Percentiles rank a stretch among this genome's conserved stretches.
phyloP scores from a whole-genome alignment of 768 basidiomycete genomes.

The Russula ochroleuca region DNA sequence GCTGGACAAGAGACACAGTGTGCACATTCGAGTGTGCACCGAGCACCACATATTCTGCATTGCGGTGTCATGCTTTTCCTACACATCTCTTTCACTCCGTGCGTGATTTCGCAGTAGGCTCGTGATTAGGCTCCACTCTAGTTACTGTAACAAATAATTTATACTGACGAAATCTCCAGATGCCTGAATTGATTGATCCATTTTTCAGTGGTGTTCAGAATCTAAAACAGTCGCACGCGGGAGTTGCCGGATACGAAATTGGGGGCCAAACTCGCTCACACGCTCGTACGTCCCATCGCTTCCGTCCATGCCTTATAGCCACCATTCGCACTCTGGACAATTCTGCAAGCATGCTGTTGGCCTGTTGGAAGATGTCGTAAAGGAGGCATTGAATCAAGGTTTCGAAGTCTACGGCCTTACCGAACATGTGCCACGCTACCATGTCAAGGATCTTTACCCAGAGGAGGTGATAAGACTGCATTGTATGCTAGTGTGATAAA shows the following conservation, averaged over 20 bases:
- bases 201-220: no score
- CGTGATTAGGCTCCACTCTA: no score
- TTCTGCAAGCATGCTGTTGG: constrained; percentile 90
- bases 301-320: constrained; percentile 57
- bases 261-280: no score
- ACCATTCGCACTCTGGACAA: constrained; percentile 91
- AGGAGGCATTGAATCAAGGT: constrained; percentile 70
- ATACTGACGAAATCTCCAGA: no score
- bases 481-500: background rate
- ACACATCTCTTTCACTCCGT: no score
- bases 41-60: no score
- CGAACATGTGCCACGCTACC: constrained; percentile 91
- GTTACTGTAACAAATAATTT: no score
- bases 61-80: no score
- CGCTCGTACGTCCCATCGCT: background rate
- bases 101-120: no score
- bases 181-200: no score
- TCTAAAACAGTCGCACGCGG: no score
- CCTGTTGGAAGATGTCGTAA: constrained; percentile 72
- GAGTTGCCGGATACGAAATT: background rate
- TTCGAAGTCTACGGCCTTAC: constrained; percentile 84
- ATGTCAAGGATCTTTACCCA: constrained; percentile 78
- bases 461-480: constrained; percentile 68
- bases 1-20: background rate
- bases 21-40: background rate